Percentiles rank a stretch among this genome's conserved stretches.
Evolutionary conservation across 352 stramenopile genomes (phyloP).

Genomic region (Phytophthora vignae): DNA sequence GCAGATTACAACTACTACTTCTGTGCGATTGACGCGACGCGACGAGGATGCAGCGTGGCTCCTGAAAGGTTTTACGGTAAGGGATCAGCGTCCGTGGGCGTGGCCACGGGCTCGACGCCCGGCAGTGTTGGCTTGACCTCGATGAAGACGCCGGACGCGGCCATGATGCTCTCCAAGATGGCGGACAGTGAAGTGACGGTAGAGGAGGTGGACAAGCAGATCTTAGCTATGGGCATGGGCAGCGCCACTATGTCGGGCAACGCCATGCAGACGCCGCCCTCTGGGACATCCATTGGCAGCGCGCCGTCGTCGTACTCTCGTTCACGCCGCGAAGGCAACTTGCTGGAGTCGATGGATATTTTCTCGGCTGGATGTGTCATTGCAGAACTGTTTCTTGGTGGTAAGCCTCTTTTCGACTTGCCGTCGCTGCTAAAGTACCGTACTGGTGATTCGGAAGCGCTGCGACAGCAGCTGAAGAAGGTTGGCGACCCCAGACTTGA

Average conservation of each 20-base stretch:
- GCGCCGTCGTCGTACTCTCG: conserved; percentile 48
- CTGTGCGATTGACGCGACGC: conserved; percentile 82
- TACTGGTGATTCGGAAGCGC: conserved; percentile 71
- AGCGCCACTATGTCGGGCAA: conserved; percentile 33
- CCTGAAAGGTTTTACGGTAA: conserved; percentile 89
- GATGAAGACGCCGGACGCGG: conserved; percentile 59
- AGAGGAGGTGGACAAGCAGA: conserved; percentile 81
- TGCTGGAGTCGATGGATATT: conserved; percentile 96
- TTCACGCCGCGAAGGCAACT: conserved; percentile 62
- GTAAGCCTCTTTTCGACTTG: conserved; percentile 96
- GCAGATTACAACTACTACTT: conserved; percentile 97
- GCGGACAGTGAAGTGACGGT: conserved; percentile 73
- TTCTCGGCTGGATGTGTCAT: conserved; percentile 99
- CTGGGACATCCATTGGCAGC: conserved; percentile 30
- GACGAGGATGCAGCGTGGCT: conserved; percentile 95
- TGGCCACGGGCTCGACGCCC: conserved; percentile 22
- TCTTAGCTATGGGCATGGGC: conserved; percentile 64
- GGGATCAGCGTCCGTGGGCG: conserved; percentile 14
- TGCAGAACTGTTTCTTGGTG: conserved; percentile 96
- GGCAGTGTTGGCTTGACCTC: conserved; percentile 26
- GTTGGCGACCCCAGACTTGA: conserved; percentile 91
- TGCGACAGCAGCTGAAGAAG: conserved; percentile 92
- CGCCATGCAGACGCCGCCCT: conserved; percentile 36
- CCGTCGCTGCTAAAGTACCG: conserved; percentile 91
- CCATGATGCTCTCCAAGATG: conserved; percentile 74